Conservation (phyloP, 2,329 filamentous ascomycete genomes). For the Diaporthe capsici region DNA sequence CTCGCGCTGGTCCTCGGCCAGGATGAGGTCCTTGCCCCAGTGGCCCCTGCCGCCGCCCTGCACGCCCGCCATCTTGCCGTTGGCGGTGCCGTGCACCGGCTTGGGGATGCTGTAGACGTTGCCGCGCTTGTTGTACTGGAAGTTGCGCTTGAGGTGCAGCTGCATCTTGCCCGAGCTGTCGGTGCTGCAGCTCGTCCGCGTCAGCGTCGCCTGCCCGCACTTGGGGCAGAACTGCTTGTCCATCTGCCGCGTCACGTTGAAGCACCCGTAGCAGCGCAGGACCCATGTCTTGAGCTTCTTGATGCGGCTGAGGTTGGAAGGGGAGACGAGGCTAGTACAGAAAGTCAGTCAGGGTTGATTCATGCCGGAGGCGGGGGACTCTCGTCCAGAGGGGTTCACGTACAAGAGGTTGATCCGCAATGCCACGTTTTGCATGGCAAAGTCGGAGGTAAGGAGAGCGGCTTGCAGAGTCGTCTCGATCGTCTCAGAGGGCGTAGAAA, state of each 20-base stretch:
- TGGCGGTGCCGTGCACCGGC: conserved; percentile 84
- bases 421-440: conserved; percentile 97
- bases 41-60: conserved; percentile 84
- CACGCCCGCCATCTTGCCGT: conserved; percentile 76
- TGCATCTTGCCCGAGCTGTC: conserved; percentile 84
- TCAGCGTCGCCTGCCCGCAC: conserved; percentile 90
- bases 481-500: conserved; percentile 61
- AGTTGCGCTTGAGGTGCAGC: conserved; percentile 92
- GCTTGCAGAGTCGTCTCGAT: conserved; percentile 81
- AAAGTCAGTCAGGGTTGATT: background rate
- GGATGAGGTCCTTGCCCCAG: conserved; percentile 87
- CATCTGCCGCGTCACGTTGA: conserved; percentile 87
- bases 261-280: conserved; percentile 94
- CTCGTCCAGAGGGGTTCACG: background rate
- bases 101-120: conserved; percentile 96
- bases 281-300: conserved; percentile 90
- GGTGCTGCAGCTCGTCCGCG: conserved; percentile 87
- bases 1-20: conserved; percentile 97
- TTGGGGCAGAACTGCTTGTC: conserved; percentile 91
- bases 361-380: background rate
- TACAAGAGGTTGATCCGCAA: conserved; percentile 87
- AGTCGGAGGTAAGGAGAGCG: conserved; percentile 95
- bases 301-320: conserved; percentile 80
- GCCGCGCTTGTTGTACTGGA: conserved; percentile 95
- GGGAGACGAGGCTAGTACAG: conserved; percentile 78